Evolutionary conservation across 2,329 filamentous ascomycete species (phyloP).

Genomic region (Coniochaeta sp.): DNA sequence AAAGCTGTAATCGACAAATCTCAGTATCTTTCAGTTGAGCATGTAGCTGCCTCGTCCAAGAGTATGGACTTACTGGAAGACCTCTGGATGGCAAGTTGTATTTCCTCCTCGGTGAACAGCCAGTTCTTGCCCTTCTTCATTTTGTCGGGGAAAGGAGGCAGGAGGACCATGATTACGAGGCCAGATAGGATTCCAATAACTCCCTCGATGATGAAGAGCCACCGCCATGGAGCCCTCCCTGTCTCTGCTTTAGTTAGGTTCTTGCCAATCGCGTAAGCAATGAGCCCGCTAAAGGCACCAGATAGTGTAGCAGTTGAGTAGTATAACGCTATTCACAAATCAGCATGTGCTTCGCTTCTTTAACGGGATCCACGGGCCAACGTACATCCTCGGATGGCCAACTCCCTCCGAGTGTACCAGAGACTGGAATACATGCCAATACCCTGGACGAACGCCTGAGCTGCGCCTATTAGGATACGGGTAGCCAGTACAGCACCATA

Average conservation of each 20-base stretch:
- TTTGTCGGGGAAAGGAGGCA: conserved; percentile 1
- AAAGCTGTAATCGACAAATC: background rate
- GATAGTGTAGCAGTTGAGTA: conserved; percentile 1
- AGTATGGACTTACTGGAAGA: background rate
- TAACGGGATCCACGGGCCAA: background rate
- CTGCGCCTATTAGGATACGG: background rate
- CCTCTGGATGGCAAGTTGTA: background rate
- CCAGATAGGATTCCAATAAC: background rate
- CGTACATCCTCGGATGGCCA: conserved; percentile 1
- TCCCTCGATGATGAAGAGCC: conserved; percentile 3
- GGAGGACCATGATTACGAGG: background rate
- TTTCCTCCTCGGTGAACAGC: conserved; percentile 1
- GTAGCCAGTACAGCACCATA: background rate
- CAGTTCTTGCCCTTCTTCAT: conserved; percentile 2
- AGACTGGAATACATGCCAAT: conserved; percentile 2
- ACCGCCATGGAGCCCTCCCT: background rate
- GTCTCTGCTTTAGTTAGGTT: background rate
- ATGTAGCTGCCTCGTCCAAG: background rate
- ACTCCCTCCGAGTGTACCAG: background rate
- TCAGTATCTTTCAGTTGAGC: no score
- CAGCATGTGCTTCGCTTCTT: background rate
- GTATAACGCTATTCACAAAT: background rate
- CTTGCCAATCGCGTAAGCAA: conserved; percentile 2
- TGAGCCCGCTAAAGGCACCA: background rate
- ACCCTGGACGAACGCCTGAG: conserved; percentile 1